These are phyloP conservation scores for Xanthoconium stramineum DNA, from an alignment of 768 basidiomycete species.

Conservation along the genomic window DNA sequence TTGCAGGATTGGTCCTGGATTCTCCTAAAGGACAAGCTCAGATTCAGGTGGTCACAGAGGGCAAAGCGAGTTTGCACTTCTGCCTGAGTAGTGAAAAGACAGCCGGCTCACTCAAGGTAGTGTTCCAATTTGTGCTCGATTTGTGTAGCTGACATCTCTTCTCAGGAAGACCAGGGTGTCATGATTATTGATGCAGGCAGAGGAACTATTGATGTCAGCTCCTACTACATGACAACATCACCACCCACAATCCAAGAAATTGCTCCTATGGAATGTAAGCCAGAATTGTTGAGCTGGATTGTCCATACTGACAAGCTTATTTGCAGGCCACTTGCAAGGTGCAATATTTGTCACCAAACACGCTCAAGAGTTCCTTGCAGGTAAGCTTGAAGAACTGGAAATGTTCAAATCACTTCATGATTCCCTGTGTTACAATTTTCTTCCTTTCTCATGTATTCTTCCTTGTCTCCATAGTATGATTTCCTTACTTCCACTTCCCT, in stretches of 20 bases:
- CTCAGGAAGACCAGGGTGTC: slow-evolving; percentile 43
- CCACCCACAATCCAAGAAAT: slow-evolving; percentile 44
- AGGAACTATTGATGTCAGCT: slow-evolving; percentile 60
- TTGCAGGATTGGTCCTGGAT: slow-evolving; percentile 39
- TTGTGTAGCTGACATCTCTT: background rate
- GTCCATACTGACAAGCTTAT: background rate
- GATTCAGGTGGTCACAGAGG: slow-evolving; percentile 48
- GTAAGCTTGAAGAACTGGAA: slow-evolving; percentile 21
- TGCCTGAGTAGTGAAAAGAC: slow-evolving; percentile 39
- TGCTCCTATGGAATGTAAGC: slow-evolving; percentile 42
- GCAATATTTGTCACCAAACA: slow-evolving; percentile 49
- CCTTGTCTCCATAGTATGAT: no score
- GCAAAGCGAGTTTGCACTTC: slow-evolving; percentile 52
- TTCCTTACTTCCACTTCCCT: no score
- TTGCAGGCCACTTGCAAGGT: slow-evolving; percentile 46
- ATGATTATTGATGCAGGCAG: slow-evolving; percentile 60
- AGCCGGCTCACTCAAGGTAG: slow-evolving; percentile 27
- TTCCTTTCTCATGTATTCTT: no score
- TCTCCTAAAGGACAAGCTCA: slow-evolving; percentile 34
- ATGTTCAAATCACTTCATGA: background rate
- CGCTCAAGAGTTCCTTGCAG: slow-evolving; percentile 37
- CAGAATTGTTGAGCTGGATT: background rate
- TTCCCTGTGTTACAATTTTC: no score
- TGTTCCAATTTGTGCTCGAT: background rate
- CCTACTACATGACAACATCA: slow-evolving; percentile 42